A percentile compares a stretch with the other conserved stretches of the same genome.
These are phyloP conservation scores for Kuraishia ogatae DNA, from an alignment of 805 yeast genomes.

Conservation along the genomic window DNA sequence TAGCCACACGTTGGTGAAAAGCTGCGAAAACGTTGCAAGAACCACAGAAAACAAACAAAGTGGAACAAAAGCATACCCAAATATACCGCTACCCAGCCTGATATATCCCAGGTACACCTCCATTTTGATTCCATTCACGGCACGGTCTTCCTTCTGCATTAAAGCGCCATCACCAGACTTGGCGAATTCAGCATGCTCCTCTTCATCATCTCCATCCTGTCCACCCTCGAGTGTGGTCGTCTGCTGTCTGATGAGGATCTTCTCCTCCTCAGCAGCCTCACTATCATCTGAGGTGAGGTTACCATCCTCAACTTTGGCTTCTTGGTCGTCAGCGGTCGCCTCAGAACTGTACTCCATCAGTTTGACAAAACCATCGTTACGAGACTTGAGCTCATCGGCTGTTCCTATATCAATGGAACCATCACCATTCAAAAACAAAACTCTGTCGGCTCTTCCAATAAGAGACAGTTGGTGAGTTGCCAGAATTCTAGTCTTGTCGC, in stretches of 20 bases:
- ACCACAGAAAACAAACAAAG: slow-evolving; percentile 15
- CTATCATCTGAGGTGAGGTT: slow-evolving; percentile 9
- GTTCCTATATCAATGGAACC: slow-evolving; percentile 55
- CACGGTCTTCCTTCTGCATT: slow-evolving; percentile 44
- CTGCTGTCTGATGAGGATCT: slow-evolving; percentile 10
- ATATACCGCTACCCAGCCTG: slow-evolving; percentile 45
- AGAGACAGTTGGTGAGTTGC: slow-evolving; percentile 80
- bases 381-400: slow-evolving; percentile 36
- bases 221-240: slow-evolving; percentile 10
- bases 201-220: slow-evolving; percentile 9
- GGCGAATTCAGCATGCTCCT: slow-evolving; percentile 26
- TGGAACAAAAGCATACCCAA: slow-evolving; percentile 22
- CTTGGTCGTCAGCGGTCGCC: slow-evolving; percentile 20
- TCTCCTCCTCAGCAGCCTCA: slow-evolving; percentile 26
- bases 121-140: slow-evolving; percentile 43
- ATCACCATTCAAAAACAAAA: slow-evolving; percentile 59
- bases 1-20: slow-evolving; percentile 67
- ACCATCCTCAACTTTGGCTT: slow-evolving; percentile 12
- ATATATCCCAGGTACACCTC: slow-evolving; percentile 43
- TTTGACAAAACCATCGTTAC: slow-evolving; percentile 38
- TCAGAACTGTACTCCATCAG: slow-evolving; percentile 38
- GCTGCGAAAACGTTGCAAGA: slow-evolving; percentile 37
- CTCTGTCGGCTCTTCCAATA: slow-evolving; percentile 56
- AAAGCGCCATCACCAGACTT: slow-evolving; percentile 40
- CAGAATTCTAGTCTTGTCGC: slow-evolving; percentile 53